phyloP scores from a whole-genome alignment of 495 filamentous ascomycete genomes.

The Emericellopsis terricola region DNA sequence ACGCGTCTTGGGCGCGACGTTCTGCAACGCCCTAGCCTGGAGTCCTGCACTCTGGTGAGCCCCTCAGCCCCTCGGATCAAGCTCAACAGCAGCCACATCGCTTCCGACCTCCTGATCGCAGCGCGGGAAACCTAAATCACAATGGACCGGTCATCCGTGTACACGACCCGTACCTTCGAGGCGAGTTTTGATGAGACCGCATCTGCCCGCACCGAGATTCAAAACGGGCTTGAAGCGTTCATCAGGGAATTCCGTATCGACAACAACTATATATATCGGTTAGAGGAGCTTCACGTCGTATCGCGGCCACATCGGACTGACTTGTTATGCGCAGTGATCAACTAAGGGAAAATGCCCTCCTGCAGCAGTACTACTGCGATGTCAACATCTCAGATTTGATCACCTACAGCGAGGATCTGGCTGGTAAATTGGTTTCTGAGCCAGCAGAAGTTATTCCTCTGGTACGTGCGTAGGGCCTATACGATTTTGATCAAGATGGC shows the following conservation, averaged over 20 bases:
- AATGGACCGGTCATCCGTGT: constrained; percentile 84
- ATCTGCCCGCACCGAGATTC: constrained; percentile 36
- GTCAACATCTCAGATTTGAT: constrained; percentile 93
- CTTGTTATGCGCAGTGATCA: constrained; percentile 51
- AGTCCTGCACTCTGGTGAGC: too few relatives aligned
- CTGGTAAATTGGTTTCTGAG: constrained; percentile 76
- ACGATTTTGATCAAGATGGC: too few relatives aligned
- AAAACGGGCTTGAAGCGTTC: constrained; percentile 56
- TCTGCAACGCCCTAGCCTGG: too few relatives aligned
- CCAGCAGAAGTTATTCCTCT: constrained; percentile 86
- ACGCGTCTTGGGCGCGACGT: too few relatives aligned
- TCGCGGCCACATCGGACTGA: constrained; percentile 4
- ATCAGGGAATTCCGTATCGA: constrained; percentile 90
- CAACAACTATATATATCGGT: constrained; percentile 94
- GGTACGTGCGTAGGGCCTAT: constrained; percentile 32
- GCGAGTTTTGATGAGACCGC: constrained; percentile 36
- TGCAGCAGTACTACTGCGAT: constrained; percentile 93
- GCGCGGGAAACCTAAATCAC: too few relatives aligned
- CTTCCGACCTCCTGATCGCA: too few relatives aligned
- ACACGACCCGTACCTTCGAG: constrained; percentile 63
- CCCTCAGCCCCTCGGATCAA: too few relatives aligned
- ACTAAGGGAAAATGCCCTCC: constrained; percentile 83
- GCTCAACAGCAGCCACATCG: too few relatives aligned
- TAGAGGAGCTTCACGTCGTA: constrained; percentile 5
- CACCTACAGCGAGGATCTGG: constrained; percentile 91